A percentile compares a stretch with the other conserved stretches of the same genome.
Conservation (phyloP, 495 filamentous ascomycete species). For the Bathelium albidoporum region DNA sequence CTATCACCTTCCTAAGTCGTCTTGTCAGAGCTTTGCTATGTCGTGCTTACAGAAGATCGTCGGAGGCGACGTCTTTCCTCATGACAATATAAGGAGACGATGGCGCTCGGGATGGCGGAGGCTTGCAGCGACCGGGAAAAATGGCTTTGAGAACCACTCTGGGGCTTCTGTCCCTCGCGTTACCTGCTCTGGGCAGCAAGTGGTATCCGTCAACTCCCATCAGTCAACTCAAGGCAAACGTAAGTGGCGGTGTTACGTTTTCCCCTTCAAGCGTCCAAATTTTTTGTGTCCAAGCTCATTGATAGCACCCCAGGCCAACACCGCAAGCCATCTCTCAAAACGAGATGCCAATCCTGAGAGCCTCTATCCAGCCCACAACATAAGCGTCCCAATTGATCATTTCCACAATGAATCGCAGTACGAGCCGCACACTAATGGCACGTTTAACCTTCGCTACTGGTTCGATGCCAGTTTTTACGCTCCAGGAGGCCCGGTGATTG, state of each 20-base stretch:
- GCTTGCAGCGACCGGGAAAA: not conserved
- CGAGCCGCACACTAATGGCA: constrained; percentile 52
- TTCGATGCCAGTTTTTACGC: constrained; percentile 58
- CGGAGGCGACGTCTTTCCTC: not conserved
- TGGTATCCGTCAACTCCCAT: not conserved
- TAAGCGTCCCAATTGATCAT: constrained; percentile 62
- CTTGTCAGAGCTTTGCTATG: not conserved
- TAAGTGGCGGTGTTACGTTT: not conserved
- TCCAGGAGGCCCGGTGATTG: constrained; percentile 60
- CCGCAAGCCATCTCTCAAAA: not conserved
- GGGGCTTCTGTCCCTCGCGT: not conserved
- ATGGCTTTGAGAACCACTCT: not conserved
- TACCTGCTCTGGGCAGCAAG: not conserved
- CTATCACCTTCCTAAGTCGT: constrained; percentile 2
- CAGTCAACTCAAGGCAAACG: not conserved
- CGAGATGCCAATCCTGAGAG: constrained; percentile 32
- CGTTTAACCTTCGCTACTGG: constrained; percentile 60
- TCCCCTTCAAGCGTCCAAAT: not conserved
- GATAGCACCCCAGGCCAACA: not conserved
- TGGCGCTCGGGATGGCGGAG: not conserved
- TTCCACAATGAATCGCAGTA: constrained; percentile 63
- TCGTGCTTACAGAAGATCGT: not conserved
- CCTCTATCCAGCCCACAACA: constrained; percentile 48
- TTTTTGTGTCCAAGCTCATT: not conserved
- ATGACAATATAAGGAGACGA: not conserved